Conservation (phyloP, 2,329 filamentous ascomycete genomes). For the Boeremia lycopersici region DNA sequence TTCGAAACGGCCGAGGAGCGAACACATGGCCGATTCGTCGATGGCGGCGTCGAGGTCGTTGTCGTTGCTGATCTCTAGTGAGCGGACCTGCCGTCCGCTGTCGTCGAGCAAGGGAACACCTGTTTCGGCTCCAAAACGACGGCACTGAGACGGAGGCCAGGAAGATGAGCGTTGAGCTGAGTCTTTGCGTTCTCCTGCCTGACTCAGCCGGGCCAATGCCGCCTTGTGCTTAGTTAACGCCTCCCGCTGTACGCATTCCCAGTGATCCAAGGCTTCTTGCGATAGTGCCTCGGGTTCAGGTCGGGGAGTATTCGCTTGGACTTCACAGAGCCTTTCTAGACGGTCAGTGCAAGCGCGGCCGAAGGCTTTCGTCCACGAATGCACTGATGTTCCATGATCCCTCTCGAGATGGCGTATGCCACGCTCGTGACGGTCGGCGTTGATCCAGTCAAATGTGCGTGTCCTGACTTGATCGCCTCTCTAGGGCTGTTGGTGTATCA, state of each 20-base stretch:
- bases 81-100: no score
- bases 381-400: neutral
- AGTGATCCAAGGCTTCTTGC: neutral
- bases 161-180: neutral
- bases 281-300: neutral
- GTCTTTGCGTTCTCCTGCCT: neutral
- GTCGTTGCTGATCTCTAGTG: no score
- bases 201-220: neutral
- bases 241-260: neutral
- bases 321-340: neutral
- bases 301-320: neutral
- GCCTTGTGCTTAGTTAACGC: neutral
- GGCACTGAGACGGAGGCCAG: neutral
- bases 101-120: neutral
- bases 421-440: neutral
- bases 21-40: neutral
- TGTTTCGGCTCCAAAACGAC: neutral
- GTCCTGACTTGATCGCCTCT: constrained; percentile 1
- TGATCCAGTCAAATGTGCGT: constrained; percentile 1
- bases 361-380: neutral
- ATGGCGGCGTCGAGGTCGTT: neutral
- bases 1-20: neutral
- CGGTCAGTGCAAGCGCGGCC: neutral
- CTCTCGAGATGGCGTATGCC: neutral
- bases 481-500: constrained; percentile 1